Percentiles rank a stretch among this genome's conserved stretches.
These are phyloP conservation scores for Lumnitzera racemosa DNA, from an alignment of 345 rosid genomes.

Conservation along the genomic window DNA sequence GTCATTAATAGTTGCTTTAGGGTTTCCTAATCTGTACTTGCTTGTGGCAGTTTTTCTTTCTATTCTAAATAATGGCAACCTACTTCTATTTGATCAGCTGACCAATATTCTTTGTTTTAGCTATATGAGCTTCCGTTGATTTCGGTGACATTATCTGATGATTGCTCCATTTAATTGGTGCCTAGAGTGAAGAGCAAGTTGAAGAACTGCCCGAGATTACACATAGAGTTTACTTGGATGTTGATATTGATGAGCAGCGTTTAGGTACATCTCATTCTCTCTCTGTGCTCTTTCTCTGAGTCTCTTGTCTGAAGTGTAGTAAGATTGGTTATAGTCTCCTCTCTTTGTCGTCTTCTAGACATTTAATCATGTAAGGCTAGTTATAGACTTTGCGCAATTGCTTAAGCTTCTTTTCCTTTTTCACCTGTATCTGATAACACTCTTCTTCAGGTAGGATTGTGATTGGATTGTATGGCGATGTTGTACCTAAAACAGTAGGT, in stretches of 20 bases:
- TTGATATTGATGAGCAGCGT: slow-evolving; percentile 86
- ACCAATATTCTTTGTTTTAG: too few relatives aligned
- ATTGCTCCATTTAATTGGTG: slow-evolving; percentile 13
- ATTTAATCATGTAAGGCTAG: too few relatives aligned
- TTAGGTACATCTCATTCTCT: slow-evolving; percentile 38
- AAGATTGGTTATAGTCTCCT: neutral
- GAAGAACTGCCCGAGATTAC: slow-evolving; percentile 66
- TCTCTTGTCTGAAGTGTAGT: neutral
- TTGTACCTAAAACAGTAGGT: slow-evolving; percentile 95
- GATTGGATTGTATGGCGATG: slow-evolving; percentile 83
- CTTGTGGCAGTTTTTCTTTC: too few relatives aligned
- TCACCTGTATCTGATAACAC: slow-evolving; percentile 3
- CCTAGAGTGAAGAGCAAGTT: slow-evolving; percentile 47
- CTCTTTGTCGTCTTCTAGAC: neutral
- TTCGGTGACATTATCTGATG: neutral
- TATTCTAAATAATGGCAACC: too few relatives aligned
- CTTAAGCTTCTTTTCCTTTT: too few relatives aligned
- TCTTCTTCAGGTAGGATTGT: slow-evolving; percentile 82
- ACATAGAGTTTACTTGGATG: slow-evolving; percentile 85
- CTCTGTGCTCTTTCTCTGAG: neutral
- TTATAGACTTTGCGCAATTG: too few relatives aligned
- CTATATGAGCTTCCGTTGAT: too few relatives aligned
- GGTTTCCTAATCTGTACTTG: too few relatives aligned
- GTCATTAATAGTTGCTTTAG: too few relatives aligned
- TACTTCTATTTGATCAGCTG: too few relatives aligned